Conservation (phyloP, 768 basidiomycete species). For the Kwoniella sp. region DNA sequence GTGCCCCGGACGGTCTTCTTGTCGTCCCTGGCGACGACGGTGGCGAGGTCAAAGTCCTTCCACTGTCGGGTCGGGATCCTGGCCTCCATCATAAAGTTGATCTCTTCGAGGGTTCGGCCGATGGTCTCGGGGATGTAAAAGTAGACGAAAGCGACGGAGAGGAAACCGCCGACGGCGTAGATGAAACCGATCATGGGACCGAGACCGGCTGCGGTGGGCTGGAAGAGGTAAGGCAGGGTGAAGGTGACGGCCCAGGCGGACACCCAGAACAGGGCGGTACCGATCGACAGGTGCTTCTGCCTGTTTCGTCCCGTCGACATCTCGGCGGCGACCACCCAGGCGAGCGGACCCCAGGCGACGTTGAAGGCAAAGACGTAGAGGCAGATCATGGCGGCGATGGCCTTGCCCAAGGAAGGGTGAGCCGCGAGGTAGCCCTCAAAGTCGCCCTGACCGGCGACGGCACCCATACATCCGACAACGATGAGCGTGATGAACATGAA, state of each 20-base stretch:
- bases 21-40: constrained; percentile 30
- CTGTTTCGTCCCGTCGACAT: constrained; percentile 43
- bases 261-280: constrained; percentile 51
- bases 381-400: constrained; percentile 47
- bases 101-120: constrained; percentile 42
- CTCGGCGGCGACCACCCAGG: constrained; percentile 38
- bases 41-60: constrained; percentile 37
- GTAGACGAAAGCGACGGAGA: constrained; percentile 42
- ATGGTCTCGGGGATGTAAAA: constrained; percentile 46
- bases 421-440: constrained; percentile 27
- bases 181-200: constrained; percentile 48
- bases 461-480: constrained; percentile 45
- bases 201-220: constrained; percentile 31
- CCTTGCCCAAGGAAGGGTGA: constrained; percentile 32
- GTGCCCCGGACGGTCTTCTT: constrained; percentile 28
- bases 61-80: constrained; percentile 38
- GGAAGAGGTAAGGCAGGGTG: constrained; percentile 49
- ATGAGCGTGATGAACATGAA: constrained; percentile 46
- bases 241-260: constrained; percentile 49
- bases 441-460: constrained; percentile 32
- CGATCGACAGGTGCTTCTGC: constrained; percentile 47
- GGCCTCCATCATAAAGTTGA: constrained; percentile 46
- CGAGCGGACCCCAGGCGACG: constrained; percentile 47
- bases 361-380: constrained; percentile 50
- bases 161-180: constrained; percentile 29